phyloP scores from a whole-genome alignment of 2,329 filamentous ascomycete species.

The Monilinia laxa region DNA sequence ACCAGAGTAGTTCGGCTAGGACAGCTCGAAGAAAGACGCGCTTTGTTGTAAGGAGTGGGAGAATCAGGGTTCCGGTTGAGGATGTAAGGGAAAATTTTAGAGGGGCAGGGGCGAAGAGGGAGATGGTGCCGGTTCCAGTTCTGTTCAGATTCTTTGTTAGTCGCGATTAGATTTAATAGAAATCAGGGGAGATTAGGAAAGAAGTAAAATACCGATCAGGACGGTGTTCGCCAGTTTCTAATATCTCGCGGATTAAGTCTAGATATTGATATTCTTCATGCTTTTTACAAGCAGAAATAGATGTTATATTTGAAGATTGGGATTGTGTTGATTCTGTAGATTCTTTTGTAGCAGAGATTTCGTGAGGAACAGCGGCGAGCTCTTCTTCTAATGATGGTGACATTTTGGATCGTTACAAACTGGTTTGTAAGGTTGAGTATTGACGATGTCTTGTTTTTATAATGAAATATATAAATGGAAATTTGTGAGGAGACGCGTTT shows the following conservation, averaged over 20 bases:
- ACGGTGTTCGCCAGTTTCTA: constrained; percentile 79
- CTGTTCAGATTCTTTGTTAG: constrained; percentile 44
- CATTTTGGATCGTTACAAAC: constrained; percentile 23
- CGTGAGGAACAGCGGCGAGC: constrained; percentile 7
- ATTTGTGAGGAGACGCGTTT: constrained; percentile 11
- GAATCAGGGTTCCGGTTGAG: constrained; percentile 57
- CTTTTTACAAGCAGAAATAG: not conserved
- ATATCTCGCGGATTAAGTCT: constrained; percentile 80
- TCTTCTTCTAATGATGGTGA: constrained; percentile 31
- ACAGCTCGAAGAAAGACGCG: constrained; percentile 92
- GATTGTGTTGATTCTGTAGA: not conserved
- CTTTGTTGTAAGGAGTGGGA: constrained; percentile 95
- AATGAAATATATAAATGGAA: not conserved
- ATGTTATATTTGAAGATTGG: not conserved
- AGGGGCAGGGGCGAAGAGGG: constrained; percentile 82
- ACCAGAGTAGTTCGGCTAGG: constrained; percentile 93
- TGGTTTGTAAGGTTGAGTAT: not conserved
- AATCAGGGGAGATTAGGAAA: too few relatives aligned
- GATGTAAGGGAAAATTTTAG: constrained; percentile 82
- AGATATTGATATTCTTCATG: constrained; percentile 97
- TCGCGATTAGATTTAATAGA: constrained; percentile 29
- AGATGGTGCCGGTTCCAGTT: constrained; percentile 90
- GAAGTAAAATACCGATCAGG: constrained; percentile 67
- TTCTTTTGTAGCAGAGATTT: not conserved
- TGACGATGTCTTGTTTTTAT: not conserved